Base-by-base conservation (phyloP, 768 basidiomycete genomes). In the Mycena vulgaris region DNA sequence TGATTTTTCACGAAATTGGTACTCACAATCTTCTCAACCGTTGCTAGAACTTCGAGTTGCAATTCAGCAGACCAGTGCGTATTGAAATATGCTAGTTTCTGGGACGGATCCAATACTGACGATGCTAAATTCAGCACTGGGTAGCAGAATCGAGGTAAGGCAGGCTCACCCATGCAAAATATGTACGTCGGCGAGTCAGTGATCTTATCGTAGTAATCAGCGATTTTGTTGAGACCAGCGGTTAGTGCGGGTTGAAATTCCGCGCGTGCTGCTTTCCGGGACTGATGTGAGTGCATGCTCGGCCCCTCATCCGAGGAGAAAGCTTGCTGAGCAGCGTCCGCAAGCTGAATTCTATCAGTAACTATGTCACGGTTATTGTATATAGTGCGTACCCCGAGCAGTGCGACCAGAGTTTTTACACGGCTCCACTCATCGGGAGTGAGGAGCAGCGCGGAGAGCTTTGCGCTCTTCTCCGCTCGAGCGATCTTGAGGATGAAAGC, bases 251-350 rank as follows among this genome's bases (percentile, higher is more conserved):
- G 39, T 0, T 49, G 10, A 47, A 79, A 80, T 33, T 61, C 55
- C 9, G 21, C 27, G 64, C 76, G 81, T 60, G 76, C 73, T 0
- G 33, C 21, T 21, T 64, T 70, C 0, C 60, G 23, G 5, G 59
- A 21, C 5, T 64, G 59, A 16, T 28, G 63, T 13, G 68, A 64
- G 57, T 78, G 74, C 25, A 83, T 78, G 2, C 77, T 73, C 2
- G 80, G 74, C 5, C 64, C 66, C 27, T 62, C 67, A 16, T 81
- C 76, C 23, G 76, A 74, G 3, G 77, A 82, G 57, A 81, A 82
- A 25, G 77, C 74, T 59, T 81, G 81, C 63, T 82, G 80, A 7
- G 79, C 75, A n/a, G 47, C n/a, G 61, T 81, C 76, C 14, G 79
- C 79, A 66, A 72, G 66, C 80, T 81, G 16, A 28, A 23, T 23